These are phyloP conservation scores for Vitis hybrid DNA, from an alignment of 177 flowering plant species.

Conservation along the genomic window DNA sequence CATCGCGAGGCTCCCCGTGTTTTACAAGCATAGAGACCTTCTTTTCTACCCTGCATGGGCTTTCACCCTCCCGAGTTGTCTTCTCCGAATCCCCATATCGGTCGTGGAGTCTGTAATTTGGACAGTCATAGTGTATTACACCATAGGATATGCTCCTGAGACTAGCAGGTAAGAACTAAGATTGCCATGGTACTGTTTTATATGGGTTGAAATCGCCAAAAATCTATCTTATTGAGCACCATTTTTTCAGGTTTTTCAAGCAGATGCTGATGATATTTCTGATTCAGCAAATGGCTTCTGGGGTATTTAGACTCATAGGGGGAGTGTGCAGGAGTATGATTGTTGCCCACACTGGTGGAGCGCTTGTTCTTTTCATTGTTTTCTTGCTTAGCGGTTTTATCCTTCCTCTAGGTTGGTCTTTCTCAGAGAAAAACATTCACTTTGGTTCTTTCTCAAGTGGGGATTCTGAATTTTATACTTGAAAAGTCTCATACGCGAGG, in stretches of 20 bases:
- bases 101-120: conserved; percentile 63
- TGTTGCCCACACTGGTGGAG: conserved; percentile 80
- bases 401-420: conserved; percentile 60
- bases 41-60: conserved; percentile 82
- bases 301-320: conserved; percentile 69
- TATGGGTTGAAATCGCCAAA: too few relatives aligned
- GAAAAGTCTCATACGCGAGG: too few relatives aligned
- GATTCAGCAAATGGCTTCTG: conserved; percentile 86
- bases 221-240: neutral
- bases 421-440: too few relatives aligned
- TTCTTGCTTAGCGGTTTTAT: conserved; percentile 89
- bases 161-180: conserved; percentile 56
- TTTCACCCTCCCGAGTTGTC: conserved; percentile 66
- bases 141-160: conserved; percentile 86
- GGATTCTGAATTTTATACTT: too few relatives aligned
- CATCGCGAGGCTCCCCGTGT: conserved; percentile 75
- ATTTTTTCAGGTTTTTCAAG: conserved; percentile 73
- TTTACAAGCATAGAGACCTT: conserved; percentile 84
- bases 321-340: conserved; percentile 79
- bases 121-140: conserved; percentile 59
- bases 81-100: conserved; percentile 68
- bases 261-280: conserved; percentile 61
- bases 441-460: too few relatives aligned
- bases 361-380: conserved; percentile 60
- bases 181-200: neutral